Percentiles rank a stretch among this genome's conserved stretches.
Conservation (phyloP, 495 filamentous ascomycete species). For the Cetradonia linearis region DNA sequence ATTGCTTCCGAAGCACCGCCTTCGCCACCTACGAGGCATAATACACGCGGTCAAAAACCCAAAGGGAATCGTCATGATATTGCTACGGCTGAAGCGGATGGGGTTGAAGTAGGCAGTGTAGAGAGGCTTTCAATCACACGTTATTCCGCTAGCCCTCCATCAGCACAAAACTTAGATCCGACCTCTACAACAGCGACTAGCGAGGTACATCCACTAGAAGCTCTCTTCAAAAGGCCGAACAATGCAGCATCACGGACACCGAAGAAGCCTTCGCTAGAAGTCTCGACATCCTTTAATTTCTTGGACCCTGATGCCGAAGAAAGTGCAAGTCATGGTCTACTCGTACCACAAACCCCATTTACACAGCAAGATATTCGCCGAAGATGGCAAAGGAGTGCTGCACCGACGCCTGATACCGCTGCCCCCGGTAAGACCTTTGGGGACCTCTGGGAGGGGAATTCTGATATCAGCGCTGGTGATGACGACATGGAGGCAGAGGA, state of each 20-base stretch:
- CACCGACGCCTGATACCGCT: constrained; percentile 92
- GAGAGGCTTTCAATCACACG: constrained; percentile 23
- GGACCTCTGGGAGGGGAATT: constrained; percentile 13
- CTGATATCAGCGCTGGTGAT: constrained; percentile 28
- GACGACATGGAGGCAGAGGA: constrained; percentile 36
- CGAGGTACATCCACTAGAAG: constrained; percentile 76
- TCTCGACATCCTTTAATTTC: constrained; percentile 50
- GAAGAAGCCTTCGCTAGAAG: constrained; percentile 33
- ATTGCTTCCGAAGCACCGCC: constrained; percentile 7
- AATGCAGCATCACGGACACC: constrained; percentile 28
- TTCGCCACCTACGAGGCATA: neutral
- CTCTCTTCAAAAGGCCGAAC: constrained; percentile 66
- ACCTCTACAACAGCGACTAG: constrained; percentile 26
- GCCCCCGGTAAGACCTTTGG: constrained; percentile 35
- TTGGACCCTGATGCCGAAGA: constrained; percentile 45
- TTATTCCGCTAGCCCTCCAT: constrained; percentile 19
- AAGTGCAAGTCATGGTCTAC: constrained; percentile 21
- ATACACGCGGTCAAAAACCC: neutral
- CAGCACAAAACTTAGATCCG: neutral
- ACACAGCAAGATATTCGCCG: constrained; percentile 65
- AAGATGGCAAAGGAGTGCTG: constrained; percentile 67
- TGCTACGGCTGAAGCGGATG: constrained; percentile 17
- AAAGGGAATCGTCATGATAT: neutral
- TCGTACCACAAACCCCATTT: constrained; percentile 68
- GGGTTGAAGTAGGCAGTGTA: constrained; percentile 15